Evolutionary conservation across 306 rosid species (phyloP), one percentile per base, ranked within the genome.

Genomic region (Canavalia gladiata): DNA sequence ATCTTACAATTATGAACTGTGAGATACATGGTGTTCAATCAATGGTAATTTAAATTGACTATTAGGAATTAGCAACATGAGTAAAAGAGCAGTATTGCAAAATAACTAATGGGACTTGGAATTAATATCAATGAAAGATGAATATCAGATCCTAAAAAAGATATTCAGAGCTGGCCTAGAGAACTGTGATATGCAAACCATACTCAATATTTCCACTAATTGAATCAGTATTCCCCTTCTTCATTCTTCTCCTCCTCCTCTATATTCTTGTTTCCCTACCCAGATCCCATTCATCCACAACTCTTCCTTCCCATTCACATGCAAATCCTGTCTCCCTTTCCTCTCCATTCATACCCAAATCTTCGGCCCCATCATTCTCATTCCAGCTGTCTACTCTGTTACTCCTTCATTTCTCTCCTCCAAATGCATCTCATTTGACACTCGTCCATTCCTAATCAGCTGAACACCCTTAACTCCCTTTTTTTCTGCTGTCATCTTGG

Each of bases 1-100:
- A n/a, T 4, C 54, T 37, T 39, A 59, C 7, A n/a, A 31, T 46
- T 7, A 67, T 29, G 55, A 75, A 68, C 13, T 18, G 58, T 28
- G 47, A 7, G 18, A 42, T 7, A 51, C 34, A 33, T 42, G 49
- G 52, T 11, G 25, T 11, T 43, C 52, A 33, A 12, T 81, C 37
- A 52, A 41, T 73, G 68, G 42, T 28, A 64, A 30, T 37, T 68
- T 43, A 51, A 70, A 71, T 30, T 62, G 25, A 43, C 42, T 64
- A 51, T 31, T 43, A 8, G 2, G 50, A 30, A 72, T 39, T 52
- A 29, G 65, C 25, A 52, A 8, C 47, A 81, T 0, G 79, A 52
- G 58, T 7, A 81, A 57, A 59, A 62, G 41, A 50, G 28, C 45
- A 72, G 65, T n/a, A 30, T 25, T 49, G 45, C 65, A 60, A 47